Conservation (phyloP, 345 rosid genomes). For the Ricinus communis region DNA sequence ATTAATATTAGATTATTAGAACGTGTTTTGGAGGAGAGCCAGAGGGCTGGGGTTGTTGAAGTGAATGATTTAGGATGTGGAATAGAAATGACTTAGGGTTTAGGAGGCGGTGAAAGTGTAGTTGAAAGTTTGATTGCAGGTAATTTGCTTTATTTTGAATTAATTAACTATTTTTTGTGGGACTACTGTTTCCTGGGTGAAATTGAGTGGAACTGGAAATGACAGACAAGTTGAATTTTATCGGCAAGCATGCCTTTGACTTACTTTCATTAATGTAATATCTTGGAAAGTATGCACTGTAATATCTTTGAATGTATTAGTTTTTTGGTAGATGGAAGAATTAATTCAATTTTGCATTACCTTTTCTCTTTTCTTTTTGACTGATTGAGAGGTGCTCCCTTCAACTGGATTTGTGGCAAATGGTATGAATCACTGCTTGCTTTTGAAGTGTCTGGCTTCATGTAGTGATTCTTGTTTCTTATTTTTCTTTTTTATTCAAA, state of each 20-base stretch:
- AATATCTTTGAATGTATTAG: not conserved
- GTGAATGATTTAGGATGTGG: slow-evolving; percentile 16
- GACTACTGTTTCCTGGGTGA: not conserved
- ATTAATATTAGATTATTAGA: too few relatives aligned
- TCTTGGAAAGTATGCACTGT: not conserved
- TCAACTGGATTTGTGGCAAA: not conserved
- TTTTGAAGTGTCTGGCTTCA: not conserved
- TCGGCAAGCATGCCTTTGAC: too few relatives aligned
- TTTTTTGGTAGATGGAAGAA: not conserved
- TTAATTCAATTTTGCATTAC: not conserved
- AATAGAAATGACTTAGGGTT: not conserved
- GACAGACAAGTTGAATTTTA: not conserved
- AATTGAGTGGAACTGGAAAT: not conserved
- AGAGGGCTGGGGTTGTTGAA: slow-evolving; percentile 45
- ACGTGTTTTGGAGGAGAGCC: slow-evolving; percentile 57
- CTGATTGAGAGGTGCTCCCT: too few relatives aligned
- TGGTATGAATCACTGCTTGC: not conserved
- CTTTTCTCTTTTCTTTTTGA: too few relatives aligned
- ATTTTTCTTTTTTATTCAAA: too few relatives aligned
- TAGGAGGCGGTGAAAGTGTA: not conserved
- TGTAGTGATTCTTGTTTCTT: too few relatives aligned
- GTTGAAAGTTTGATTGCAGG: not conserved
- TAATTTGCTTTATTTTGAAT: not conserved
- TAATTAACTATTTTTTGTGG: not conserved
- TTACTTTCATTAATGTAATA: too few relatives aligned